A percentile compares a stretch with the other conserved stretches of the same genome.
Conservation (phyloP, 257 asterid genomes). For the Scutellaria minor region DNA sequence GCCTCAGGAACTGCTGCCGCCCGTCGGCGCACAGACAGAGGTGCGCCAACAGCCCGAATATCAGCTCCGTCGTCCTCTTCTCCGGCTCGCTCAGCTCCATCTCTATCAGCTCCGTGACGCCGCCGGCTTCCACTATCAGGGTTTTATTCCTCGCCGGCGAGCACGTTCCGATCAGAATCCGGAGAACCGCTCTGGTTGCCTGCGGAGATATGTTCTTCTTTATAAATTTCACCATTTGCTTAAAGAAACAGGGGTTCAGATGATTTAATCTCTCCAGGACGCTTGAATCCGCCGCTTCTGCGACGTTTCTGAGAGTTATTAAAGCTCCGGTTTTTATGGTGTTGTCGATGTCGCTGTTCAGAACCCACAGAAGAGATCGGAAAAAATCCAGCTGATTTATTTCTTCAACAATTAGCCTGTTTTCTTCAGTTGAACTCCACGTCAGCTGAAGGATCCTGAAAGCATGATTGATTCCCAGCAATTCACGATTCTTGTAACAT, state of each 20-base stretch:
- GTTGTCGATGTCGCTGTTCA: slow-evolving; percentile 31
- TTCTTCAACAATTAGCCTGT: slow-evolving; percentile 46
- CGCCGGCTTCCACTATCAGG: slow-evolving; percentile 60
- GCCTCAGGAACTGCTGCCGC: slow-evolving; percentile 68
- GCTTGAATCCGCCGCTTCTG: slow-evolving; percentile 37
- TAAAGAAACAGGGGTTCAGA: slow-evolving; percentile 44
- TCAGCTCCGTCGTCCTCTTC: slow-evolving; percentile 58
- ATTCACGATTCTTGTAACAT: slow-evolving; percentile 41
- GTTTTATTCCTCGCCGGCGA: slow-evolving; percentile 55
- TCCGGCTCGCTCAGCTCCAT: slow-evolving; percentile 51
- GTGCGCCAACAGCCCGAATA: slow-evolving; percentile 57
- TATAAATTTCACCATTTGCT: slow-evolving; percentile 35
- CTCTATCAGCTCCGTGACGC: slow-evolving; percentile 59
- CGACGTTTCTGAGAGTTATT: slow-evolving; percentile 38
- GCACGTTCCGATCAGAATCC: slow-evolving; percentile 51
- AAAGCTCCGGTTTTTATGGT: slow-evolving; percentile 50
- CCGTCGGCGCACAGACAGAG: slow-evolving; percentile 84
- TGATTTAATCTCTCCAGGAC: slow-evolving; percentile 31
- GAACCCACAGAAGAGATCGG: slow-evolving; percentile 54
- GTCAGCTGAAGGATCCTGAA: slow-evolving; percentile 53
- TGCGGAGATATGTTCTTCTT: slow-evolving; percentile 35
- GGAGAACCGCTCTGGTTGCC: slow-evolving; percentile 48
- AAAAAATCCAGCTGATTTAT: slow-evolving; percentile 40
- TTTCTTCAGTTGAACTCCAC: slow-evolving; percentile 56
- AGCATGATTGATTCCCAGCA: slow-evolving; percentile 54